phyloP scores from a whole-genome alignment of 495 filamentous ascomycete genomes.

The Aspergillus hancockii region DNA sequence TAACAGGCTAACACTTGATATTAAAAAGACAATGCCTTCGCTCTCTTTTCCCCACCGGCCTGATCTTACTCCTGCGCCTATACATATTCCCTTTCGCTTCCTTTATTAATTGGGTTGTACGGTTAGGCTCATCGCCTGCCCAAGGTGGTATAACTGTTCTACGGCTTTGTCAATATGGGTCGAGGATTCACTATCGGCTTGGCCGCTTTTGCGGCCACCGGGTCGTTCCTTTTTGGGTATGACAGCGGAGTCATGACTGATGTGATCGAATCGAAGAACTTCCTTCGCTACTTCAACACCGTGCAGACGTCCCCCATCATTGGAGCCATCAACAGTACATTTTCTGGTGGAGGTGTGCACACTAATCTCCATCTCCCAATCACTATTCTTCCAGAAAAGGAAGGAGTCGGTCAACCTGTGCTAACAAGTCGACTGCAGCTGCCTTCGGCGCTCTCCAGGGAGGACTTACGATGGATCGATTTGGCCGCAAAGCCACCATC shows the following conservation, averaged over 20 bases:
- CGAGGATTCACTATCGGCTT: conserved; percentile 44
- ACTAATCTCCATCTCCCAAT: background rate
- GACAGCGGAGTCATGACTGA: conserved; percentile 58
- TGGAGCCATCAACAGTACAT: conserved; percentile 57
- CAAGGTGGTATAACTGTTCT: background rate
- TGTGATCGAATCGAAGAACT: conserved; percentile 52
- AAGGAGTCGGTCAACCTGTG: background rate
- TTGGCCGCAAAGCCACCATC: conserved; percentile 56
- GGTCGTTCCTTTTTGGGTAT: conserved; percentile 57
- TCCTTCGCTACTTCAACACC: conserved; percentile 50
- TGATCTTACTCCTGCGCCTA: background rate
- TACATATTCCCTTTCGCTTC: conserved; percentile 1
- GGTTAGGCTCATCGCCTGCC: background rate
- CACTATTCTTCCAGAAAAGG: background rate
- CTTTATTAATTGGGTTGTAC: background rate
- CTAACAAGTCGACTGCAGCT: conserved; percentile 20
- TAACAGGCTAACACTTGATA: conserved; percentile 1
- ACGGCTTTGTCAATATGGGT: conserved; percentile 36
- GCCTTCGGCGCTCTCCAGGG: conserved; percentile 38
- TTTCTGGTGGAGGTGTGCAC: conserved; percentile 50
- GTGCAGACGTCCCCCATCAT: conserved; percentile 50
- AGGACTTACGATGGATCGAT: conserved; percentile 42
- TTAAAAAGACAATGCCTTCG: conserved; percentile 20
- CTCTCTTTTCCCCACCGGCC: background rate
- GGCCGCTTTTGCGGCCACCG: conserved; percentile 47